Conservation (phyloP, 306 rosid genomes). For the Acacia acuminata region DNA sequence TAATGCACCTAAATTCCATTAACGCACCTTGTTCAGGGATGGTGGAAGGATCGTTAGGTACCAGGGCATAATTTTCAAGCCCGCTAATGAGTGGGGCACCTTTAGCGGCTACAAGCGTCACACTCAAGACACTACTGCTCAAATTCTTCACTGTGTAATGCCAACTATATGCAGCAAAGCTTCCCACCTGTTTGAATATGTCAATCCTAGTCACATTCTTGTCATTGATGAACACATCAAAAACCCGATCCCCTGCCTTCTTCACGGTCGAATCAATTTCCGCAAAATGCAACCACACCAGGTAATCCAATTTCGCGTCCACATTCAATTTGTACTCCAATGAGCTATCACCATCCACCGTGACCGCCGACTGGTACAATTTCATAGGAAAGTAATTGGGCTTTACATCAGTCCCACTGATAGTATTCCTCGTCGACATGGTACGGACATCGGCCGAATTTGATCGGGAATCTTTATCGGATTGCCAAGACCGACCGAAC, state of each 20-base stretch:
- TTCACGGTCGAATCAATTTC: constrained; percentile 78
- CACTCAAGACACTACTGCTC: constrained; percentile 49
- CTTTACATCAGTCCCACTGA: constrained; percentile 44
- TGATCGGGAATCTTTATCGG: constrained; percentile 42
- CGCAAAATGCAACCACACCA: constrained; percentile 89
- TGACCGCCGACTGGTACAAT: constrained; percentile 71
- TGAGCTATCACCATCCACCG: constrained; percentile 31
- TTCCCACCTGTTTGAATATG: constrained; percentile 65
- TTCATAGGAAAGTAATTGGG: constrained; percentile 83
- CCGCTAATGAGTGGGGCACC: constrained; percentile 75
- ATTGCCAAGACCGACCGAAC: constrained; percentile 89
- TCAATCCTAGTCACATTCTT: constrained; percentile 64
- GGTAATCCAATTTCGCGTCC: constrained; percentile 90
- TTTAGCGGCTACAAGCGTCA: constrained; percentile 57
- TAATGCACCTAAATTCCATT: background rate
- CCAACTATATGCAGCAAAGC: constrained; percentile 65
- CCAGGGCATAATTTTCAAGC: constrained; percentile 85
- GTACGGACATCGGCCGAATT: background rate
- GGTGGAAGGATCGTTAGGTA: constrained; percentile 76
- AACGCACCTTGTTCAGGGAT: constrained; percentile 77
- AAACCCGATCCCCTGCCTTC: constrained; percentile 73
- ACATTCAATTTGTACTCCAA: constrained; percentile 66
- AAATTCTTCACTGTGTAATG: constrained; percentile 60
- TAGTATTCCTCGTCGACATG: constrained; percentile 42
- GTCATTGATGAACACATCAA: constrained; percentile 65